Evolutionary conservation across 148 eudicot genomes (phyloP), one percentile per base, ranked within the genome.

Genomic region (Vaccinium corymbosum): DNA sequence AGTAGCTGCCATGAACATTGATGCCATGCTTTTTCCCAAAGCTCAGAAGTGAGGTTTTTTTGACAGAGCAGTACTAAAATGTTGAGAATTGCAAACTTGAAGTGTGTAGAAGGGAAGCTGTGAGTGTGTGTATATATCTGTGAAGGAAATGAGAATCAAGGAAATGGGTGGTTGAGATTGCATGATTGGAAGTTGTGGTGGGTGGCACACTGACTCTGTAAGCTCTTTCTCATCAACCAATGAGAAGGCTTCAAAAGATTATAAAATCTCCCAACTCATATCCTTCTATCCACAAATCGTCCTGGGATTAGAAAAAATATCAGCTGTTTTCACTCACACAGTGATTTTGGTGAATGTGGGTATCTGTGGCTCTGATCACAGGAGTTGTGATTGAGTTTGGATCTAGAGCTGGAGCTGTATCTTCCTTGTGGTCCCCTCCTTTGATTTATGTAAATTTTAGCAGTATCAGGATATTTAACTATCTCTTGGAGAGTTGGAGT

Each of bases 201-300:
- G 90, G 73, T 79, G 86, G 48, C 35, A 75, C 15, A 20, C 38
- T 1, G 13, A 8, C 51, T 68, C 49, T 62, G 6, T 11, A 73
- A 73, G 20, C 27, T 62, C 81, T 84, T 62, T 22, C 15, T 20
- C 81, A 20, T 84, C 53, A 71, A 85, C 98, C 97, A 94, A 94
- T 94, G 85, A 91, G 87, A 87, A 84, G 83, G 74, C 86, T 82
- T 79, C 70, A 66, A 84, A 90, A 90, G 93, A 94, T 94, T 81
- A 89, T 85, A 73, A 59, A 79, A 55, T 56, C 57, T 68, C 57
- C 81, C 81, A 32, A 57, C 70, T 79, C 88, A 86, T 91, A 87
- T 91, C 92, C 89, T 86, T 86, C 86, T 94, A 92, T 93, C 95
- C 93, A 83, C 78, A 82, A 74, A 81, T 87, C 84, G 56, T 80